Conservation (phyloP, 306 rosid species). For the Cotoneaster glaucophyllus region DNA sequence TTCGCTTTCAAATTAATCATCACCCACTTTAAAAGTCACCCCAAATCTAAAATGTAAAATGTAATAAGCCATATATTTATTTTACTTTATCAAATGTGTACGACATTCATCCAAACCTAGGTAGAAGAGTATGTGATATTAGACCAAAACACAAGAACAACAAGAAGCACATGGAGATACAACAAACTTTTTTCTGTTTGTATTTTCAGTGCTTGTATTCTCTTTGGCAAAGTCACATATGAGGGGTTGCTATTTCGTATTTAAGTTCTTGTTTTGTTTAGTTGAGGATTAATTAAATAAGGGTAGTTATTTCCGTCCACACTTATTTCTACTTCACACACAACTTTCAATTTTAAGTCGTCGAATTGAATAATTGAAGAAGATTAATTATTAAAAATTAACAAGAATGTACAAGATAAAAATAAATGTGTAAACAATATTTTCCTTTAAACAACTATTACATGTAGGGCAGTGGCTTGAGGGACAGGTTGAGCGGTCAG, state of each 20-base stretch:
- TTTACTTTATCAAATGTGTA: neutral
- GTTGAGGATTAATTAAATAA: neutral
- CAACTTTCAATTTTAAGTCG: too few relatives aligned
- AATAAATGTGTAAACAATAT: too few relatives aligned
- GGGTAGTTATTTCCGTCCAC: too few relatives aligned
- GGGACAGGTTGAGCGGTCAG: neutral
- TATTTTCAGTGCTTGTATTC: too few relatives aligned
- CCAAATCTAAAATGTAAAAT: neutral
- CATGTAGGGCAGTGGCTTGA: neutral
- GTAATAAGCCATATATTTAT: neutral
- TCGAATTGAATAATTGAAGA: too few relatives aligned
- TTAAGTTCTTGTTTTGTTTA: neutral
- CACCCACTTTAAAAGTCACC: neutral
- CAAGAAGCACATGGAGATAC: neutral
- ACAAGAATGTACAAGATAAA: too few relatives aligned
- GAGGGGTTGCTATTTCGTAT: neutral
- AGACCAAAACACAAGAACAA: neutral
- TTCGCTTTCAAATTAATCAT: too few relatives aligned
- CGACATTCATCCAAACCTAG: too few relatives aligned
- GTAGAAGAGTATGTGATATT: neutral
- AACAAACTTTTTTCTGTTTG: too few relatives aligned
- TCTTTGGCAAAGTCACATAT: too few relatives aligned
- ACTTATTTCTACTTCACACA: too few relatives aligned
- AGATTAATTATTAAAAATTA: too few relatives aligned
- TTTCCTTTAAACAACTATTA: neutral